Percentiles rank a stretch among this genome's conserved stretches.
Evolutionary conservation across 2,329 filamentous ascomycete species (phyloP).

Genomic region (Elsinoe fawcettii): DNA sequence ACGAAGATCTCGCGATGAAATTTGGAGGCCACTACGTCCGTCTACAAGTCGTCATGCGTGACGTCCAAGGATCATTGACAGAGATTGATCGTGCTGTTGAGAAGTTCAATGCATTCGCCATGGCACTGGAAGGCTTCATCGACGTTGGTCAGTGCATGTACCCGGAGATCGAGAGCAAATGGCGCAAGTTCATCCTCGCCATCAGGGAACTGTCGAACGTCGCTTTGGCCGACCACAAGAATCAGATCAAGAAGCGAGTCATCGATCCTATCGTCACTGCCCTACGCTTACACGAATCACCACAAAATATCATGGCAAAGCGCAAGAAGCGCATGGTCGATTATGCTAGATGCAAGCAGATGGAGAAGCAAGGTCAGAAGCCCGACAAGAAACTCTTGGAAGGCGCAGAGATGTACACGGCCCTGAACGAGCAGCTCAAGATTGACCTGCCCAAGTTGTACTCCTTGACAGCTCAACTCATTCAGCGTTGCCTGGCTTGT

Average conservation of each 20-base stretch:
- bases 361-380: constrained; percentile 74
- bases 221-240: constrained; percentile 70
- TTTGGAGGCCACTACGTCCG: constrained; percentile 90
- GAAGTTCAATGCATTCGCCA: constrained; percentile 71
- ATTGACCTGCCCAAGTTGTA: constrained; percentile 85
- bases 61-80: constrained; percentile 88
- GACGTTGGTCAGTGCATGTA: constrained; percentile 60
- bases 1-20: constrained; percentile 71
- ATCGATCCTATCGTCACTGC: constrained; percentile 75
- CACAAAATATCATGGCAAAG: constrained; percentile 86
- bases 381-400: constrained; percentile 78
- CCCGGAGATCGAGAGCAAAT: constrained; percentile 85
- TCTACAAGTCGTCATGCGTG: constrained; percentile 82
- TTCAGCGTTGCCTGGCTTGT: constrained; percentile 72
- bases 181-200: constrained; percentile 81
- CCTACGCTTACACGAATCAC: constrained; percentile 72
- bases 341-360: constrained; percentile 71
- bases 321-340: constrained; percentile 86
- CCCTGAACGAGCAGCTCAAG: constrained; percentile 86
- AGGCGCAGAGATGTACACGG: constrained; percentile 79
- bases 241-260: constrained; percentile 68
- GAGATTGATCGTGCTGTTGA: constrained; percentile 72
- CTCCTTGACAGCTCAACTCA: constrained; percentile 68
- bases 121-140: constrained; percentile 76
- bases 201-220: constrained; percentile 79